These are phyloP conservation scores for Rhizoclosmatium globosum DNA, from an alignment of 192 early-diverging fungal genomes.

Conservation along the genomic window DNA sequence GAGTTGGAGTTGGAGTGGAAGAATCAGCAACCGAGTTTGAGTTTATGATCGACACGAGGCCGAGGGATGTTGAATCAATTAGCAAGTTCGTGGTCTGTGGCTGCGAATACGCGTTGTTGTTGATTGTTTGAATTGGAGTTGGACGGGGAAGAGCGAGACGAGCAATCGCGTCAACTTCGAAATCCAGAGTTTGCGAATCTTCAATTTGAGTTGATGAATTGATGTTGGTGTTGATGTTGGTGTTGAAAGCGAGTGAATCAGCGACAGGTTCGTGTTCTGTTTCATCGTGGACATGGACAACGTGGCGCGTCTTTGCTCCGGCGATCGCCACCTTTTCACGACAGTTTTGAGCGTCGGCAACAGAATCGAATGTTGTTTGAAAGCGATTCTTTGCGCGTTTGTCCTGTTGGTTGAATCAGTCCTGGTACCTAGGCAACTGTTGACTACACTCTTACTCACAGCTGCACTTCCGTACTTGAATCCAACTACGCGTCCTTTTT, in stretches of 20 bases:
- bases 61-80: no score
- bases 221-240: no score
- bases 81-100: neutral
- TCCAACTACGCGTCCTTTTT: neutral
- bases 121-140: neutral
- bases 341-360: neutral
- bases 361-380: neutral
- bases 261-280: no score
- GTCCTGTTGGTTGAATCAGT: neutral
- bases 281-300: neutral
- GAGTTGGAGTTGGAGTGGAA: no score
- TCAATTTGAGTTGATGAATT: no score
- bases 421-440: neutral
- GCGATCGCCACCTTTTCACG: no score
- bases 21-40: no score
- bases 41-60: no score
- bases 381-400: neutral
- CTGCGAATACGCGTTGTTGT: neutral
- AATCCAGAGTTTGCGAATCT: no score
- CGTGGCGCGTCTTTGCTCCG: slow-evolving; percentile 2
- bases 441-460: neutral
- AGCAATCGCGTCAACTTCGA: no score
- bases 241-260: no score
- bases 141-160: neutral
- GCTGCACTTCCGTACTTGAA: neutral